Conservation (phyloP, 139 green algal genomes). For the Eudorina sp. region DNA sequence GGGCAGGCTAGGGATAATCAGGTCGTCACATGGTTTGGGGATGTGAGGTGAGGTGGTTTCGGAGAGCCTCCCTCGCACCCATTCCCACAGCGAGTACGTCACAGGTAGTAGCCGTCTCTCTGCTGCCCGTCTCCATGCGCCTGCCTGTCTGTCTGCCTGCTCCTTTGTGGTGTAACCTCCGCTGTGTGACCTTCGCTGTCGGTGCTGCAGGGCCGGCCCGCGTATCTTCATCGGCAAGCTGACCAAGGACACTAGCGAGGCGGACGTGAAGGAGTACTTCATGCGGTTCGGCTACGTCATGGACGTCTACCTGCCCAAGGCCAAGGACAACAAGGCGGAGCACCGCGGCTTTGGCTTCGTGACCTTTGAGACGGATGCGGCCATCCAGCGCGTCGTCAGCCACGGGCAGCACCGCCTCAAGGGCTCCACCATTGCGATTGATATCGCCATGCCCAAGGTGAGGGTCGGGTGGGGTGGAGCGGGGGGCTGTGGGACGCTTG, state of each 20-base stretch:
- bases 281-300: conserved; percentile 89
- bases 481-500: too few relatives aligned
- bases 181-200: too few relatives aligned
- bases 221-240: conserved; percentile 95
- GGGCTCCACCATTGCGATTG: conserved; percentile 77
- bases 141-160: too few relatives aligned
- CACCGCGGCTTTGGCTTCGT: conserved; percentile 95
- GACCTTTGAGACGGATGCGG: conserved; percentile 92
- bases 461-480: neutral
- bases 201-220: conserved; percentile 72
- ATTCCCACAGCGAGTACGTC: too few relatives aligned
- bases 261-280: conserved; percentile 91
- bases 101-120: too few relatives aligned
- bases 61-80: too few relatives aligned
- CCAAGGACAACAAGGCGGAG: conserved; percentile 77
- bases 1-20: too few relatives aligned
- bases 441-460: conserved; percentile 81
- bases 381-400: conserved; percentile 80
- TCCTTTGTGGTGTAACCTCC: too few relatives aligned
- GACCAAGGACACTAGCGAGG: conserved; percentile 85
- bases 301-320: conserved; percentile 92
- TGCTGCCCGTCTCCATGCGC: too few relatives aligned
- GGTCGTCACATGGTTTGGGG: too few relatives aligned
- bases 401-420: conserved; percentile 76
- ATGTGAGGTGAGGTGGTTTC: too few relatives aligned